phyloP scores from a whole-genome alignment of 306 rosid species.

The Vigna hirtella region DNA sequence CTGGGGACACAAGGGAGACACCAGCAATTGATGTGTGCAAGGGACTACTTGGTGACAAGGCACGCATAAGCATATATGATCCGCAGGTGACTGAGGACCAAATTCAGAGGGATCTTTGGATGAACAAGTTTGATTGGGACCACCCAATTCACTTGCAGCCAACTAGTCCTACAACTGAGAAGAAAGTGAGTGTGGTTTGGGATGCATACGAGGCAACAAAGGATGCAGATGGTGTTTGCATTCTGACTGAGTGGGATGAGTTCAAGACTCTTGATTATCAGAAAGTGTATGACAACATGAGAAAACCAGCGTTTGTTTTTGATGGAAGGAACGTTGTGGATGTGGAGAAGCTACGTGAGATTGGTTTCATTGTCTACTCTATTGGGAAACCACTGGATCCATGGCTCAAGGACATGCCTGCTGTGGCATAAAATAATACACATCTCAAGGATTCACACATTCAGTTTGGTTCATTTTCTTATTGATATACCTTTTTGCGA shows the following conservation, averaged over 20 bases:
- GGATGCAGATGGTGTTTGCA: slow-evolving; percentile 86
- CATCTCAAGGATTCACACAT: slow-evolving; percentile 42
- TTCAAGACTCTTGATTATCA: slow-evolving; percentile 84
- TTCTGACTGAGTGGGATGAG: slow-evolving; percentile 97
- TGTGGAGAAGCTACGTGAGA: slow-evolving; percentile 67
- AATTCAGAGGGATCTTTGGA: slow-evolving; percentile 84
- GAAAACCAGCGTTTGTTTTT: slow-evolving; percentile 85
- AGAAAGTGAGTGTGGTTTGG: slow-evolving; percentile 83
- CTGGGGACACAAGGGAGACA: slow-evolving; percentile 93
- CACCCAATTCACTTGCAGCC: slow-evolving; percentile 92
- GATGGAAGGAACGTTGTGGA: slow-evolving; percentile 84
- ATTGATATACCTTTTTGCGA: background rate
- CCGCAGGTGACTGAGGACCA: slow-evolving; percentile 89
- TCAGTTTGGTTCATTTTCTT: slow-evolving; percentile 53
- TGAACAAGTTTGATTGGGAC: slow-evolving; percentile 94
- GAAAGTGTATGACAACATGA: slow-evolving; percentile 80
- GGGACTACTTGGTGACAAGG: slow-evolving; percentile 85
- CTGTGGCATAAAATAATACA: slow-evolving; percentile 64
- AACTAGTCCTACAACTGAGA: slow-evolving; percentile 75
- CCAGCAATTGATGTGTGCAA: slow-evolving; percentile 95
- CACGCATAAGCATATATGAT: slow-evolving; percentile 79
- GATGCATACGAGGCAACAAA: slow-evolving; percentile 89
- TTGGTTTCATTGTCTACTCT: slow-evolving; percentile 89
- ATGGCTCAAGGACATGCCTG: slow-evolving; percentile 96
- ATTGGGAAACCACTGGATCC: slow-evolving; percentile 92